Conservation (phyloP, 805 yeast species). For the Yamadazyma phyllophila region DNA sequence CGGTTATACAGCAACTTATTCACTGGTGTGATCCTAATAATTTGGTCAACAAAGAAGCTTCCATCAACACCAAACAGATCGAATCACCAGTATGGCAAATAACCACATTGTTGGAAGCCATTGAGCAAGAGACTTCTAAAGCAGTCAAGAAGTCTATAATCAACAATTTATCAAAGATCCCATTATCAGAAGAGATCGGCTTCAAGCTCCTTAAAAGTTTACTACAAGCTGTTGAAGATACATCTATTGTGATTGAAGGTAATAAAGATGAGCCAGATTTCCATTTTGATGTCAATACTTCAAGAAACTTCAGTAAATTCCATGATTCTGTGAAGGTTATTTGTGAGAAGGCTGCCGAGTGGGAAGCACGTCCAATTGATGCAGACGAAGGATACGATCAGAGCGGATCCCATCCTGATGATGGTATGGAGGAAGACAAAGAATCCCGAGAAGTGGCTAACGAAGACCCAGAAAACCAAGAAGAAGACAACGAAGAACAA, state of each 20-base stretch:
- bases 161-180: conserved; percentile 48
- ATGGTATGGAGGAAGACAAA: neutral
- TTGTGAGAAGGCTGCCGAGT: conserved; percentile 22
- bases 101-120: conserved; percentile 49
- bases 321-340: conserved; percentile 22
- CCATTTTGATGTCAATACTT: conserved; percentile 29
- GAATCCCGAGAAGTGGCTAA: neutral
- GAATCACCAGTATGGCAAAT: conserved; percentile 57
- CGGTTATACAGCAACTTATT: conserved; percentile 68
- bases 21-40: conserved; percentile 84
- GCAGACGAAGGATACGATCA: neutral
- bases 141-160: conserved; percentile 53
- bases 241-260: conserved; percentile 25
- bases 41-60: conserved; percentile 50
- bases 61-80: conserved; percentile 30
- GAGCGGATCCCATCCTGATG: neutral
- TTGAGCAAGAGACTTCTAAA: conserved; percentile 51
- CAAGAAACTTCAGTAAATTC: conserved; percentile 32
- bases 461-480: conserved; percentile 10
- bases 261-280: conserved; percentile 26
- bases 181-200: conserved; percentile 27
- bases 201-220: conserved; percentile 30
- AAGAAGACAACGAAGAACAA: conserved; percentile 13
- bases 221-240: conserved; percentile 32
- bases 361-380: conserved; percentile 13